phyloP scores from a whole-genome alignment of 139 green algal species.

The Chloropicon primus region DNA sequence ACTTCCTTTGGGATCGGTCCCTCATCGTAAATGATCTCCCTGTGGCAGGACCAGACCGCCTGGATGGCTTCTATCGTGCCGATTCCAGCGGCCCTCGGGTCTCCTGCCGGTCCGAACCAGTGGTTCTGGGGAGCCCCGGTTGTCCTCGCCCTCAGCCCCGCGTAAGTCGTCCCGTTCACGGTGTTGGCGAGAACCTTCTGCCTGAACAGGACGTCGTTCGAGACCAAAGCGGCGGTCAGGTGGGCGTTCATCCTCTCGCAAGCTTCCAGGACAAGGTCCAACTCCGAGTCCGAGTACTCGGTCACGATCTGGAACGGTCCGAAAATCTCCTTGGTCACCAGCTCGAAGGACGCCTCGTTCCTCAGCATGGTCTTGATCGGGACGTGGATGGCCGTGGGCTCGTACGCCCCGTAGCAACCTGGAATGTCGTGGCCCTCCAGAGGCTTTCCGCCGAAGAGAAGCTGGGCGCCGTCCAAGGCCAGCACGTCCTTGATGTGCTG shows the following conservation, averaged over 20 bases:
- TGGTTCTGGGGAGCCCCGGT: conserved; percentile 95
- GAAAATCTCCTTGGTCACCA: conserved; percentile 88
- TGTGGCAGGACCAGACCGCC: conserved; percentile 89
- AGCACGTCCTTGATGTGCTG: conserved; percentile 35
- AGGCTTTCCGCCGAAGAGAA: conserved; percentile 74
- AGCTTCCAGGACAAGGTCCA: conserved; percentile 65
- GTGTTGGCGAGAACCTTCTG: conserved; percentile 73
- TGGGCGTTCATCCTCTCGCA: conserved; percentile 79
- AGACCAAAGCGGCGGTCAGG: conserved; percentile 79
- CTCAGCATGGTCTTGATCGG: conserved; percentile 61
- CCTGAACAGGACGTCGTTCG: conserved; percentile 45
- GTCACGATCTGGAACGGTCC: conserved; percentile 91
- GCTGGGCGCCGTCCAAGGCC: conserved; percentile 38
- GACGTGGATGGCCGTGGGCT: conserved; percentile 90
- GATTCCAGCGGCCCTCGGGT: conserved; percentile 86
- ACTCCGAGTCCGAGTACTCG: conserved; percentile 53
- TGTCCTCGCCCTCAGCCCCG: conserved; percentile 68
- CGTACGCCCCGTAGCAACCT: conserved; percentile 71
- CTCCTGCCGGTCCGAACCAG: conserved; percentile 92
- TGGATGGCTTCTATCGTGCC: conserved; percentile 89
- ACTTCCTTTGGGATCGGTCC: conserved; percentile 31
- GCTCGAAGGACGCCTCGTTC: conserved; percentile 40
- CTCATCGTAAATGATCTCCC: conserved; percentile 69
- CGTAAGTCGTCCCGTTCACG: conserved; percentile 97
- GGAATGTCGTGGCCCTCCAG: conserved; percentile 79